These are phyloP conservation scores for Hemileccinum rubropunctum DNA, from an alignment of 768 basidiomycete species.

Conservation along the genomic window DNA sequence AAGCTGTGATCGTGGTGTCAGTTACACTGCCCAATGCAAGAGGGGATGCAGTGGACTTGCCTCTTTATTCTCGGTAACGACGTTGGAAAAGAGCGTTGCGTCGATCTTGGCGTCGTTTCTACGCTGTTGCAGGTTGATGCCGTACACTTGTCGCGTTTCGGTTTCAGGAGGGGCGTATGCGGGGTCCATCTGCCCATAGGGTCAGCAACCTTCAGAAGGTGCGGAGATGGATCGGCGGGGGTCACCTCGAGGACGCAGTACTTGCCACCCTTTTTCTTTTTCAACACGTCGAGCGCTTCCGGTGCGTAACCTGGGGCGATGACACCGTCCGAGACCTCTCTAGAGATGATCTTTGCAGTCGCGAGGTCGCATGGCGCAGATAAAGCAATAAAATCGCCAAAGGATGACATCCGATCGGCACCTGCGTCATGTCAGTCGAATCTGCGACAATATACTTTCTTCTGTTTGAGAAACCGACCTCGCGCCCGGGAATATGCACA, in stretches of 20 bases:
- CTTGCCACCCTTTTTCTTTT: conserved; percentile 97
- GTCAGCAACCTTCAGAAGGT: conserved; percentile 5
- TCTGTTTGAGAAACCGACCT: conserved; percentile 45
- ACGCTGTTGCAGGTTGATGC: conserved; percentile 84
- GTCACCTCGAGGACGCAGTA: conserved; percentile 93
- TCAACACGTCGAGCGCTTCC: conserved; percentile 86
- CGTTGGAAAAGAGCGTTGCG: conserved; percentile 73
- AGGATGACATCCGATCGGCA: conserved; percentile 99
- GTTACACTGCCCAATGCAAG: background rate
- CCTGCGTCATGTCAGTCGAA: conserved; percentile 42
- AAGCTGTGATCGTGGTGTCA: conserved; percentile 46
- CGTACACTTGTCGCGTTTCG: conserved; percentile 96
- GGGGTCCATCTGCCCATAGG: conserved; percentile 73
- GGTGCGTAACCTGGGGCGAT: conserved; percentile 91
- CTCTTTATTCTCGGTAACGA: conserved; percentile 87
- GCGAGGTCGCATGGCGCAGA: conserved; percentile 91
- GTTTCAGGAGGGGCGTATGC: conserved; percentile 70
- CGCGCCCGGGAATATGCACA: conserved; percentile 94
- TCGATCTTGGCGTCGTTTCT: conserved; percentile 91
- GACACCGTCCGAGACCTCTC: conserved; percentile 98
- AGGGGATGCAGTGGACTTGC: conserved; percentile 38
- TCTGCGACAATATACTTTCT: background rate
- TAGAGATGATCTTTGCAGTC: conserved; percentile 95
- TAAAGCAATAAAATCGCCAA: conserved; percentile 97
- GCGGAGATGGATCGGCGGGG: conserved; percentile 4